phyloP scores from a whole-genome alignment of 1,139 yeast species.

The Lodderomyces jiufengensis region DNA sequence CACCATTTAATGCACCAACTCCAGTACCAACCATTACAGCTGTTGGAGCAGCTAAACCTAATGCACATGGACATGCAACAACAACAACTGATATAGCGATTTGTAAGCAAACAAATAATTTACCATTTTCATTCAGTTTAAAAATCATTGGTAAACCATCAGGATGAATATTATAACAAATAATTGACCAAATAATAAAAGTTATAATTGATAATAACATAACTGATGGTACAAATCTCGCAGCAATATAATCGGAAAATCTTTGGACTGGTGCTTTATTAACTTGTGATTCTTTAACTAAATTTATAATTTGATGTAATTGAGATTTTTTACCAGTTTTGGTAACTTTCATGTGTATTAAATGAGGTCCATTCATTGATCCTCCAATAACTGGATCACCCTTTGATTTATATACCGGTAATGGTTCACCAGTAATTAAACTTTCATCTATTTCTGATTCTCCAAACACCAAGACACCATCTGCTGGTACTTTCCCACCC shows the following conservation, averaged over 20 bases:
- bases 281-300: conserved; percentile 88
- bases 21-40: conserved; percentile 99
- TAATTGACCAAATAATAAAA: conserved; percentile 61
- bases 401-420: conserved; percentile 59
- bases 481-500: conserved; percentile 89
- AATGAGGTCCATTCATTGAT: conserved; percentile 78
- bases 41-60: conserved; percentile 96
- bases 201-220: conserved; percentile 60
- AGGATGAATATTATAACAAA: conserved; percentile 30
- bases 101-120: conserved; percentile 66
- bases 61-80: conserved; percentile 97
- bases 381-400: conserved; percentile 84
- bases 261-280: conserved; percentile 88
- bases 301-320: conserved; percentile 76
- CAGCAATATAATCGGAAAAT: conserved; percentile 80
- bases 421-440: conserved; percentile 83
- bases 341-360: conserved; percentile 64
- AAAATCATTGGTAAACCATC: conserved; percentile 52
- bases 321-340: conserved; percentile 81
- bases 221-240: conserved; percentile 80
- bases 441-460: conserved; percentile 85
- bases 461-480: conserved; percentile 77
- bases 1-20: conserved; percentile 86
- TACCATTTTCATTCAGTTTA: conserved; percentile 49
- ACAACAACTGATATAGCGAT: conserved; percentile 91